These are phyloP conservation scores for Euphorbia neoarborescens DNA, from an alignment of 441 rosid species.

Conservation along the genomic window DNA sequence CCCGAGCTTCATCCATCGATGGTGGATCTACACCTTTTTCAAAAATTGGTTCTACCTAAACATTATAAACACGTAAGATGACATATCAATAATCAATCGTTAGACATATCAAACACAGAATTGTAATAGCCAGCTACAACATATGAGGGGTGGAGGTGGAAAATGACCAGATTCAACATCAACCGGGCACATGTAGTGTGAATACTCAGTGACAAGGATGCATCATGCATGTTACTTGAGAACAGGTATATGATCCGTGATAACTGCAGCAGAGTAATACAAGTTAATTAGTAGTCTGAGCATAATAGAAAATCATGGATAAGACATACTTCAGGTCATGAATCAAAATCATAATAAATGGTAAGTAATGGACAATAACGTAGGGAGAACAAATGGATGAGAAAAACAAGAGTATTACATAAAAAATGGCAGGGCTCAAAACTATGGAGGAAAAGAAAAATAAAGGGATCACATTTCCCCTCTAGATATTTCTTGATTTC, in stretches of 20 bases:
- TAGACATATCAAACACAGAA: slow-evolving; percentile 20
- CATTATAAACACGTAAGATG: slow-evolving; percentile 18
- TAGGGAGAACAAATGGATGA: background rate
- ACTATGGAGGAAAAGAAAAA: background rate
- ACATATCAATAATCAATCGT: slow-evolving; percentile 12
- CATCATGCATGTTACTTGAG: slow-evolving; percentile 97
- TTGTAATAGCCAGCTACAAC: slow-evolving; percentile 13
- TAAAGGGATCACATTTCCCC: background rate
- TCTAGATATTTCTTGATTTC: background rate
- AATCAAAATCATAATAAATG: background rate
- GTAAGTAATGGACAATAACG: background rate
- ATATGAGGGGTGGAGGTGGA: slow-evolving; percentile 17
- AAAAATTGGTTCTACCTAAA: slow-evolving; percentile 93
- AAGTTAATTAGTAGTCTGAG: slow-evolving; percentile 11
- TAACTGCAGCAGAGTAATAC: slow-evolving; percentile 49
- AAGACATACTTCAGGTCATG: background rate
- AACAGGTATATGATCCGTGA: slow-evolving; percentile 90
- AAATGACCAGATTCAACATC: slow-evolving; percentile 89
- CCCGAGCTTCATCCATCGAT: slow-evolving; percentile 90
- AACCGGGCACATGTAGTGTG: slow-evolving; percentile 94
- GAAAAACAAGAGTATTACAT: background rate
- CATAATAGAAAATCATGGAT: background rate
- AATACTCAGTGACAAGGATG: slow-evolving; percentile 79
- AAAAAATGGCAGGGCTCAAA: background rate
- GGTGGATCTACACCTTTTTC: slow-evolving; percentile 91